Evolutionary conservation across 352 stramenopile species (phyloP).

Genomic region (Phytophthora citrophthora): DNA sequence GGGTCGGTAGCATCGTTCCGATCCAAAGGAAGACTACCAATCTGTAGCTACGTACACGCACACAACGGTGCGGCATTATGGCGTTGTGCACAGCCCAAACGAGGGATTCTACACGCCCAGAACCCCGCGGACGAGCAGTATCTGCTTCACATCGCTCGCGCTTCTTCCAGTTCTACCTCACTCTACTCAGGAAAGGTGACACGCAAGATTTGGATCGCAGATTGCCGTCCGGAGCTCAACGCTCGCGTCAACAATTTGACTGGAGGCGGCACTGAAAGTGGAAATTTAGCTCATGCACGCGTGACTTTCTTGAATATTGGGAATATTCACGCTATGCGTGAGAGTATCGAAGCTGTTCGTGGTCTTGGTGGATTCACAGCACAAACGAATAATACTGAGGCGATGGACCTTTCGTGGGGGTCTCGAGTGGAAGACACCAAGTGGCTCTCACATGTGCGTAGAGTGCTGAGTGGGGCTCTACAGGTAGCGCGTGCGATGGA

Average conservation of each 20-base stretch:
- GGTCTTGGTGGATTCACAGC: conserved; percentile 51
- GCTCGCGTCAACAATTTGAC: conserved; percentile 90
- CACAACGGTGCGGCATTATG: conserved; percentile 77
- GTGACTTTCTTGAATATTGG: conserved; percentile 92
- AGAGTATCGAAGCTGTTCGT: conserved; percentile 79
- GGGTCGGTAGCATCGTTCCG: conserved; percentile 76
- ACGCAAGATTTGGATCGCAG: conserved; percentile 85
- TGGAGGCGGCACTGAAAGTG: conserved; percentile 90
- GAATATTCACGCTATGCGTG: conserved; percentile 94
- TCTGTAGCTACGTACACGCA: conserved; percentile 83
- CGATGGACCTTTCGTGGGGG: conserved; percentile 71
- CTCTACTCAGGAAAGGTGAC: conserved; percentile 32
- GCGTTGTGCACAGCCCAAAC: conserved; percentile 88
- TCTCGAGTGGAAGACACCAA: conserved; percentile 80
- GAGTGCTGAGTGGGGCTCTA: conserved; percentile 71
- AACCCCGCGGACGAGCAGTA: conserved; percentile 80
- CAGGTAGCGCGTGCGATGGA: conserved; percentile 72
- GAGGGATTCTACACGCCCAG: conserved; percentile 82
- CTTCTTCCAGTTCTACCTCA: conserved; percentile 18
- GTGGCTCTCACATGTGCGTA: conserved; percentile 79
- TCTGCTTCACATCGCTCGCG: conserved; percentile 59
- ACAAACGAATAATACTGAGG: conserved; percentile 36
- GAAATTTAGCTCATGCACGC: conserved; percentile 68
- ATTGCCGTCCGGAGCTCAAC: conserved; percentile 91
- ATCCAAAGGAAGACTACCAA: conserved; percentile 81